Evolutionary conservation across 1,284 basidiomycete genomes (phyloP), one percentile per base, ranked within the genome.

Genomic region (Boletus semigastroideus): DNA sequence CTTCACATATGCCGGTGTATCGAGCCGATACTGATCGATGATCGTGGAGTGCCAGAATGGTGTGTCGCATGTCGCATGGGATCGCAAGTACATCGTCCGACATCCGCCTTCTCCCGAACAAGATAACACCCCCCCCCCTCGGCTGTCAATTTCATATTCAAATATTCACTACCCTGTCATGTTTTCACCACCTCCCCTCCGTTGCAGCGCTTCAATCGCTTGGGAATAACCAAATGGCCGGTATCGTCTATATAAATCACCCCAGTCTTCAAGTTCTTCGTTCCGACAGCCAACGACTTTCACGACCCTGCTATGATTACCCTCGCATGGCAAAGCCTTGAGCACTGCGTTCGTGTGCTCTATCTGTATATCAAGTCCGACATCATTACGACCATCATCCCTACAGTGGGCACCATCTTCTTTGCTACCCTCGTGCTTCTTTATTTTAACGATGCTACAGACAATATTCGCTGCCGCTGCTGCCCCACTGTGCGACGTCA

Each of bases 291-390:
- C 33, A 3, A 55, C 59, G 58, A 63, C 30, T 34, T 62, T 60
- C 52, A 66, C 65, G 56, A 67, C 47, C 42, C 4, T 41, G 31
- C 34, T 48, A 67, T 66, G 66, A 56, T 48, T 36, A 38, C 31
- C 47, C 46, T 55, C 41, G 42, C 38, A 38, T 55, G 44, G 59
- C 55, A 55, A 17, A 49, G 19, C 45, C 27, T 54, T 17, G 37
- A 41, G 16, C 53, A 51, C 36, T 42, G 51, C 11, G 14, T 46
- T 46, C 51, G 52, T 34, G 50, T 68, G 19, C 56, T 63, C n/a
- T 60, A 68, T 51, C 56, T 71, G 44, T 77, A 74, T 61, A 72
- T 71, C 17, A 71, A 72, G 54, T 65, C 72, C 3, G 75, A 77
- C 51, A 61, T 75, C 45, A 59, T 67, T 50, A 76, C 74, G 10